phyloP scores from a whole-genome alignment of 2,329 filamentous ascomycete species.

The Eurotiales sp. region DNA sequence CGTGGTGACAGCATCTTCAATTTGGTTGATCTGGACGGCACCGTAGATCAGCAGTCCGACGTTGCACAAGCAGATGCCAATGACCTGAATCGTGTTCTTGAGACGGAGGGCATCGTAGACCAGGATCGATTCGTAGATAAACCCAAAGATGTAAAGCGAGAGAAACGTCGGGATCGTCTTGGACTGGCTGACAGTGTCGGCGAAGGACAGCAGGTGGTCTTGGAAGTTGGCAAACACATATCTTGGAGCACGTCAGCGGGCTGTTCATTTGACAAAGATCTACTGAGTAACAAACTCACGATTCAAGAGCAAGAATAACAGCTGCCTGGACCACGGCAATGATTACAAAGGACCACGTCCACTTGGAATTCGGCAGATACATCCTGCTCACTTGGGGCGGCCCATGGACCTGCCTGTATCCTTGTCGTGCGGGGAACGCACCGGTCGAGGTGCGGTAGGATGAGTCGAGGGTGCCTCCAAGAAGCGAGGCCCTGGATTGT shows the following conservation, averaged over 20 bases:
- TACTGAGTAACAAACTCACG: too few species aligned
- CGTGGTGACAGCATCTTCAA: constrained; percentile 64
- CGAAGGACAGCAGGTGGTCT: constrained; percentile 42
- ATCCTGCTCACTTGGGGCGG: constrained; percentile 47
- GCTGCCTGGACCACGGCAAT: constrained; percentile 72
- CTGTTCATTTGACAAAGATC: too few species aligned
- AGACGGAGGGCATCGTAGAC: constrained; percentile 89
- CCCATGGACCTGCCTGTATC: constrained; percentile 38
- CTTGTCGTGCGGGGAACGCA: constrained; percentile 52
- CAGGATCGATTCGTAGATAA: constrained; percentile 83
- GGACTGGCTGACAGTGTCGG: constrained; percentile 40
- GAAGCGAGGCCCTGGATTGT: constrained; percentile 56
- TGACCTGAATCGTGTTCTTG: constrained; percentile 98
- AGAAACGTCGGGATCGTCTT: constrained; percentile 88
- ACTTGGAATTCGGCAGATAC: constrained; percentile 76
- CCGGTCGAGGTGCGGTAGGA: constrained; percentile 46
- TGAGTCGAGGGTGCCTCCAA: constrained; percentile 54
- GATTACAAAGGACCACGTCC: constrained; percentile 83
- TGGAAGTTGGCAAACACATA: constrained; percentile 92
- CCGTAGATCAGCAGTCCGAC: constrained; percentile 88
- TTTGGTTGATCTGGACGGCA: constrained; percentile 88
- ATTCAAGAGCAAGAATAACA: constrained; percentile 78
- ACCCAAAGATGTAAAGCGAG: constrained; percentile 94
- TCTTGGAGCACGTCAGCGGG: too few species aligned
- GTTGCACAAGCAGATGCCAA: constrained; percentile 91